phyloP scores from a whole-genome alignment of 2,329 filamentous ascomycete species.

The Scedosporium boydii region DNA sequence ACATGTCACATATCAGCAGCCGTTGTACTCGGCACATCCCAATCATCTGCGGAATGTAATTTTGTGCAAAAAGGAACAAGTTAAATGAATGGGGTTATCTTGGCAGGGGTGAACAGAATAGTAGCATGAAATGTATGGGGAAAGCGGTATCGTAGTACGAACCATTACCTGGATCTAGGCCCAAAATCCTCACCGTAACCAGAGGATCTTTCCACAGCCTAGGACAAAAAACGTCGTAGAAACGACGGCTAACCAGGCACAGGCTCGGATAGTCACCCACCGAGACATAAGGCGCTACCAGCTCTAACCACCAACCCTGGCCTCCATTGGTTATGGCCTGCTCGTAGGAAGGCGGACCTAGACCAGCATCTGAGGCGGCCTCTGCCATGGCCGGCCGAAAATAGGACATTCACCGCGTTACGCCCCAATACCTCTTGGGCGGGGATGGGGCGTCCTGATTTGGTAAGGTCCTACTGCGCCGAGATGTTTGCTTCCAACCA shows the following conservation, averaged over 20 bases:
- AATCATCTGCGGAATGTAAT: conserved; percentile 1
- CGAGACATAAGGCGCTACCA: conserved; percentile 35
- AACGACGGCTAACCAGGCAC: conserved; percentile 37
- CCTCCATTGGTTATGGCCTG: conserved; percentile 32
- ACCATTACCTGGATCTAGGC: conserved; percentile 36
- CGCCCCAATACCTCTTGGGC: too few species aligned
- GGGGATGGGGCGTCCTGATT: too few species aligned
- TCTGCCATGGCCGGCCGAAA: background rate
- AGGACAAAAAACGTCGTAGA: conserved; percentile 39
- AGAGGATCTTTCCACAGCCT: conserved; percentile 44
- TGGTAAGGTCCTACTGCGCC: too few species aligned
- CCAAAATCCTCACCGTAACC: conserved; percentile 24
- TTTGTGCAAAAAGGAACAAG: background rate
- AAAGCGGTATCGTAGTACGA: conserved; percentile 14
- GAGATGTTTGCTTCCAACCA: background rate
- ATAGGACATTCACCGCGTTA: background rate
- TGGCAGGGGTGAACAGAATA: background rate
- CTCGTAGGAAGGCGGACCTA: conserved; percentile 39
- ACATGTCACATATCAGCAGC: conserved; percentile 2
- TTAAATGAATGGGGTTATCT: background rate
- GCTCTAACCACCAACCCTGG: conserved; percentile 42
- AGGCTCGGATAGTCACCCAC: conserved; percentile 32
- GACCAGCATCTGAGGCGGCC: background rate
- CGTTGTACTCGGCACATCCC: background rate
- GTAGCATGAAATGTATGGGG: background rate